Conservation (phyloP, 2,329 filamentous ascomycete genomes). For the Ampelomyces quisqualis region DNA sequence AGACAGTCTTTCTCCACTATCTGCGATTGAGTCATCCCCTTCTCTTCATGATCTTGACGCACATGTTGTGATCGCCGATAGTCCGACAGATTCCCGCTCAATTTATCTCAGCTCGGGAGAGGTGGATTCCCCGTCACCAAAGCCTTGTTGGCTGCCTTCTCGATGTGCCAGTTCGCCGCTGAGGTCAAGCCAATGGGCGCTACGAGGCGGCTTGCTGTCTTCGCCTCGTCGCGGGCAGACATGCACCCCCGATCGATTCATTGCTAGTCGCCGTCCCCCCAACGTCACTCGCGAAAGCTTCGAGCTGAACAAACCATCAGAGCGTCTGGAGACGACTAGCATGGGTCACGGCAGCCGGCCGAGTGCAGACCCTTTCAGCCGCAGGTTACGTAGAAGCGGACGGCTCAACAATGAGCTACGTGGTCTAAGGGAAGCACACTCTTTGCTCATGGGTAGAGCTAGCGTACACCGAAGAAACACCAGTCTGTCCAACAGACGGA, state of each 20-base stretch:
- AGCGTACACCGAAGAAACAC: constrained; percentile 18
- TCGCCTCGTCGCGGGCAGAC: constrained; percentile 20
- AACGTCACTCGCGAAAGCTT: constrained; percentile 52
- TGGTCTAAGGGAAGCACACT: constrained; percentile 37
- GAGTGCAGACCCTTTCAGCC: constrained; percentile 56
- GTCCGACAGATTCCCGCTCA: too few species aligned
- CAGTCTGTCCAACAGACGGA: constrained; percentile 26
- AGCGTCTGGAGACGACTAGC: constrained; percentile 51
- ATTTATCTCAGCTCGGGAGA: too few species aligned
- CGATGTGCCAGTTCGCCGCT: constrained; percentile 35
- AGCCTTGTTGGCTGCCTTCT: constrained; percentile 17
- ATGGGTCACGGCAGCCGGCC: constrained; percentile 48
- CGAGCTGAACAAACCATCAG: constrained; percentile 52
- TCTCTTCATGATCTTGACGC: too few species aligned
- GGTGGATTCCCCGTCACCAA: constrained; percentile 4
- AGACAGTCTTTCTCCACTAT: too few species aligned
- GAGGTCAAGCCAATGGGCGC: constrained; percentile 35
- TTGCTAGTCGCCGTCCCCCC: constrained; percentile 50
- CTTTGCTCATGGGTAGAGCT: constrained; percentile 24
- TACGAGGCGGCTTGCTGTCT: constrained; percentile 25
- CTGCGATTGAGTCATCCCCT: too few species aligned
- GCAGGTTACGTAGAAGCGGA: constrained; percentile 38
- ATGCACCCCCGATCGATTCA: constrained; percentile 59
- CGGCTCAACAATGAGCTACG: constrained; percentile 38
- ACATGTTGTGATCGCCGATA: too few species aligned